Base-by-base conservation (phyloP, 2,329 filamentous ascomycete genomes). In the Mariannaea sp. region DNA sequence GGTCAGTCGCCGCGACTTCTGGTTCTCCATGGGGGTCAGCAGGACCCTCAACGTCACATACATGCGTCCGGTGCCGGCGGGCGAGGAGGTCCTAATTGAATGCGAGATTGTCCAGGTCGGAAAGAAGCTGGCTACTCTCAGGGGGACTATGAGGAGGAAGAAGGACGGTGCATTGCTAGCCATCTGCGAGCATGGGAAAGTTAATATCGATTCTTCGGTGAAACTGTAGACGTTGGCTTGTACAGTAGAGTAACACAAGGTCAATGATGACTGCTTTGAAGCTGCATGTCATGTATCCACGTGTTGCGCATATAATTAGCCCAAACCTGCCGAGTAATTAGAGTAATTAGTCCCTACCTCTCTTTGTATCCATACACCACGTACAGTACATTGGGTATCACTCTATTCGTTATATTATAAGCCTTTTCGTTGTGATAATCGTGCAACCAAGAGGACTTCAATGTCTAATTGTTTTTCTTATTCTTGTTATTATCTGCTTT, bases 1-100 rank as follows among this genome's bases (percentile, higher is more conserved):
- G 30, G 69, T 87, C 45, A 78, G 79, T 38, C 73, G 73, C 17
- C 81, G 81, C 0, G 86, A 84, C 5, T 83, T 80, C 67, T 89
- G 87, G 81, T 72, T 77, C 50, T 74, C 72, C 32, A 76, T 85
- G 19, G 87, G 87, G 30, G 86, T 90, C 20, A 84, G 77, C 65
- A 79, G 87, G 53, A 85, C 82, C 20, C 75, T 91, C 48, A 84
- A 80, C 62, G 78, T 87, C 35, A 88, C 84, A 0, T 91, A 88
- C 68, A 71, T 90, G 55, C 78, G 85, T 1, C 87, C 87, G 1
- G 77, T 81, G 3, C 80, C 81, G 1, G 65, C 68, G 10, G 84
- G 81, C 8, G 72, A 71, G 1, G 74, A 76, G 59, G 71, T 84
- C 7, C 61, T 81, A 16, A 65, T 89, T 36, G 76, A 82, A 58